Evolutionary conservation across 2,329 filamentous ascomycete species (phyloP).

Genomic region (Iodosphaeria phyllophila): DNA sequence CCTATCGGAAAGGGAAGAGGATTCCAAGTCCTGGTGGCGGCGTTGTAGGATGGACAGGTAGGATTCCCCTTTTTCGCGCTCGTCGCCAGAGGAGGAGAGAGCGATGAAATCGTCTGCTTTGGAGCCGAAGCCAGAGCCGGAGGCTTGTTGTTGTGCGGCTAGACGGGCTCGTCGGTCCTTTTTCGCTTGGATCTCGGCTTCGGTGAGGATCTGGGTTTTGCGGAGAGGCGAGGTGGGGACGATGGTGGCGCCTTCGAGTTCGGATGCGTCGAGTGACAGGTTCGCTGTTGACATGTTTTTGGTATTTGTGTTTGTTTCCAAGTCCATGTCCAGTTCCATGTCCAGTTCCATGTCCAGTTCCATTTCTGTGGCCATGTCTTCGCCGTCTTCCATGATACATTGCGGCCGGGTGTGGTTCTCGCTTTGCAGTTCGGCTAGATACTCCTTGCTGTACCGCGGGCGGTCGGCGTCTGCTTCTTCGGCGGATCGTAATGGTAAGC

Average conservation of each 20-base stretch:
- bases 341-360: slow-evolving; percentile 42
- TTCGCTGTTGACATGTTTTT: no score
- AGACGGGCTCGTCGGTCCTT: slow-evolving; percentile 75
- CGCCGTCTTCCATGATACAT: no score
- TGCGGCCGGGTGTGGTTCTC: slow-evolving; percentile 73
- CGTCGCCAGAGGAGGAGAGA: slow-evolving; percentile 37
- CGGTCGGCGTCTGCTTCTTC: slow-evolving; percentile 46
- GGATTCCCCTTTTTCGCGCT: slow-evolving; percentile 10
- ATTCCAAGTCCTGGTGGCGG: slow-evolving; percentile 17
- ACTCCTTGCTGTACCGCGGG: slow-evolving; percentile 72
- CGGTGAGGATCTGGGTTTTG: slow-evolving; percentile 47
- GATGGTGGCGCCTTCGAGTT: slow-evolving; percentile 45
- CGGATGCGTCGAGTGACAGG: slow-evolving; percentile 37
- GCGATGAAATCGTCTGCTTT: slow-evolving; percentile 52
- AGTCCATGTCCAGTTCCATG: slow-evolving; percentile 31
- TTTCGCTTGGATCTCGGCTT: slow-evolving; percentile 75
- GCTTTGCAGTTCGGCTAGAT: slow-evolving; percentile 67
- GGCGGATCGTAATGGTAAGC: slow-evolving; percentile 35
- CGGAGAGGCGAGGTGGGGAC: slow-evolving; percentile 23
- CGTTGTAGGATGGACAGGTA: slow-evolving; percentile 12
- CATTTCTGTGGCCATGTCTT: no score
- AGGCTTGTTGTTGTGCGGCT: slow-evolving; percentile 38
- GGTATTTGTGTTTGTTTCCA: no score
- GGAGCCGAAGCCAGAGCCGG: no score
- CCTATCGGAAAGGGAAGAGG: slow-evolving; percentile 31